Evolutionary conservation across 306 rosid genomes (phyloP), one percentile per base, ranked within the genome.

Genomic region (Fragaria nilgerrensis): DNA sequence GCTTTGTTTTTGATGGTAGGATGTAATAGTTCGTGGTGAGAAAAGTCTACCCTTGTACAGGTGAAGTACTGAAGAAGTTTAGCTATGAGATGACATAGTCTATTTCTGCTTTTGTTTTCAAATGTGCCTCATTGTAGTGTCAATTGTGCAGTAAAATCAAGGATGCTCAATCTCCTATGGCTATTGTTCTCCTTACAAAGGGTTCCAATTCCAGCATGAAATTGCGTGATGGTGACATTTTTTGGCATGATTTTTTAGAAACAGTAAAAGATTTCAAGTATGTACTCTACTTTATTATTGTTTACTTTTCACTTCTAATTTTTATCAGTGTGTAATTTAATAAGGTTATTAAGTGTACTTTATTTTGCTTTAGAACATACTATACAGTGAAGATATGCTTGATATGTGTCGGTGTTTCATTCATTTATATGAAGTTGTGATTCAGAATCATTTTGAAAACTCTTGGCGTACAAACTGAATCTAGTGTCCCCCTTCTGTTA

Each of bases 1-100:
- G 36, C 22, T 70, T 37, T 15, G 78, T 59, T 59, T 10, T 17
- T n/a, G n/a, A 59, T 70, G 45, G 19, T 79, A 95, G 98, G 98
- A 95, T 89, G 79, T 90, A 50, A 92, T 95, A 63, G 82, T 88
- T 75, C 97, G 97, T 71, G 98, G 96, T 19, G 92, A 90, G 79
- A 95, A 88, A 88, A 82, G 85, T 67, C 78, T 95, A 71, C 97
- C 97, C 43, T 86, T 95, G 78, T 95, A 92, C 82, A 90, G 98
- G 97, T 94, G 78, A 86, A 75, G 82, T 80, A 69, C 44, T 74
- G 78, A 86, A 75, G 81, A 78, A 69, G 39, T 74, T 77, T 55
- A 39, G 64, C 69, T 34, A 47, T 72, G n/a, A 77, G 45, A 7
- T 47, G 70, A 52, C 78, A 52, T 70, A 75, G 75, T 75, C 58